Evolutionary conservation across 2,329 filamentous ascomycete genomes (phyloP).

Genomic region (Herpomyces periplanetae): DNA sequence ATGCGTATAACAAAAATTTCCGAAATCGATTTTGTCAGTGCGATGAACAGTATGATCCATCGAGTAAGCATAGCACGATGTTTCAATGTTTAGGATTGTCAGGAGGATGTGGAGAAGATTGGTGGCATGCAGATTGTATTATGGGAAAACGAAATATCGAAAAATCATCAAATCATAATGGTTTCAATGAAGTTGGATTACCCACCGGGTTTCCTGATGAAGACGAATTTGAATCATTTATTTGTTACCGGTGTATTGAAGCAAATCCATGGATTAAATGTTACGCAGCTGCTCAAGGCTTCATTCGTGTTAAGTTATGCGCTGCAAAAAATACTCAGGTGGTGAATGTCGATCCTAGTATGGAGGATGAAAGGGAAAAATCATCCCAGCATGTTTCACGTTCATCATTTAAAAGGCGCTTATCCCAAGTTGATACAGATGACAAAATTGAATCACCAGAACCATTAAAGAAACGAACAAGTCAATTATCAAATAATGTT

Average conservation of each 20-base stretch:
- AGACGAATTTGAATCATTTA: slow-evolving; percentile 51
- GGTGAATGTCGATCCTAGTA: no score
- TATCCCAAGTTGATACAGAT: no score
- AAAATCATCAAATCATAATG: no score
- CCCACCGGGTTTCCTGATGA: slow-evolving; percentile 61
- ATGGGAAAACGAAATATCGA: no score
- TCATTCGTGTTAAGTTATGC: no score
- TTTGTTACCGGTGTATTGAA: slow-evolving; percentile 77
- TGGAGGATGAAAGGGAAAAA: no score
- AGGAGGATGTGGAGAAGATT: slow-evolving; percentile 78
- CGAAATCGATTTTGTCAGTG: slow-evolving; percentile 71
- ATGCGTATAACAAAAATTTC: slow-evolving; percentile 89
- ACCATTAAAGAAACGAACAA: no score
- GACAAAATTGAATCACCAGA: no score
- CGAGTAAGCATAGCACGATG: slow-evolving; percentile 81
- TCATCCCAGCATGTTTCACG: no score
- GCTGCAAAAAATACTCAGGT: no score
- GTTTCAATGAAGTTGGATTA: slow-evolving; percentile 17
- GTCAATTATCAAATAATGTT: no score
- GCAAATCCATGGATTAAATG: slow-evolving; percentile 63
- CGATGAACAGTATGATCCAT: slow-evolving; percentile 45
- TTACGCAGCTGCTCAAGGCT: slow-evolving; percentile 42
- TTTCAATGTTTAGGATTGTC: slow-evolving; percentile 71
- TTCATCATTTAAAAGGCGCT: no score
- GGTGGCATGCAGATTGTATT: slow-evolving; percentile 81